Evolutionary conservation across 164 flowering plant genomes (phyloP).

Genomic region (grape (Vitis vinifera)): DNA sequence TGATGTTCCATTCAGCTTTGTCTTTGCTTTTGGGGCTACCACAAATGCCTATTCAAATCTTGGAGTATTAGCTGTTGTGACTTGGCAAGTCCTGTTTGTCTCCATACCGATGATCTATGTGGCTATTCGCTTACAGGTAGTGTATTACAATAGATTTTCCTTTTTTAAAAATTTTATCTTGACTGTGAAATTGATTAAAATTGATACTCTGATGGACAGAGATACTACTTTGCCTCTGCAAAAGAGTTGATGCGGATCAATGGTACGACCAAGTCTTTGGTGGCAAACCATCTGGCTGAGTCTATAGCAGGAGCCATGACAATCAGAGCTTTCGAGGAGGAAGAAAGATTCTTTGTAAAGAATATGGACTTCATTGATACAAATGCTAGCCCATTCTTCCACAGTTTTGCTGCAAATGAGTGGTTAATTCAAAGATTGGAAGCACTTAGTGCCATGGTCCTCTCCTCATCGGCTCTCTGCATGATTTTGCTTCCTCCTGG

Average conservation of each 20-base stretch:
- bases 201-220: background rate
- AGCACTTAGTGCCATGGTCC: slow-evolving; percentile 7
- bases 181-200: too few species aligned
- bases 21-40: slow-evolving; percentile 32
- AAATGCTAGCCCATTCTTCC: slow-evolving; percentile 12
- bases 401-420: slow-evolving; percentile 12
- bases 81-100: slow-evolving; percentile 52
- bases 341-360: slow-evolving; percentile 29
- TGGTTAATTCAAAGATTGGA: slow-evolving; percentile 14
- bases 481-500: slow-evolving; percentile 15
- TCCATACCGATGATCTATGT: slow-evolving; percentile 38
- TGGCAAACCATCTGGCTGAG: slow-evolving; percentile 48
- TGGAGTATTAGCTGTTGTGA: slow-evolving; percentile 41
- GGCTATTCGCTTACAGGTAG: slow-evolving; percentile 41
- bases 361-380: slow-evolving; percentile 8
- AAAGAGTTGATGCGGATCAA: slow-evolving; percentile 20
- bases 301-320: slow-evolving; percentile 38
- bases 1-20: slow-evolving; percentile 37
- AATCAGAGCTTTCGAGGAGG: slow-evolving; percentile 42
- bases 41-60: slow-evolving; percentile 29
- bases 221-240: slow-evolving; percentile 12
- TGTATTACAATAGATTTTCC: too few species aligned
- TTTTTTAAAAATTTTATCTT: background rate
- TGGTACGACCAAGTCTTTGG: slow-evolving; percentile 35
- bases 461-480: slow-evolving; percentile 6